A percentile compares a stretch with the other conserved stretches of the same genome.
These are phyloP conservation scores for Rhodamnia argentea DNA, from an alignment of 345 rosid species.

Conservation along the genomic window DNA sequence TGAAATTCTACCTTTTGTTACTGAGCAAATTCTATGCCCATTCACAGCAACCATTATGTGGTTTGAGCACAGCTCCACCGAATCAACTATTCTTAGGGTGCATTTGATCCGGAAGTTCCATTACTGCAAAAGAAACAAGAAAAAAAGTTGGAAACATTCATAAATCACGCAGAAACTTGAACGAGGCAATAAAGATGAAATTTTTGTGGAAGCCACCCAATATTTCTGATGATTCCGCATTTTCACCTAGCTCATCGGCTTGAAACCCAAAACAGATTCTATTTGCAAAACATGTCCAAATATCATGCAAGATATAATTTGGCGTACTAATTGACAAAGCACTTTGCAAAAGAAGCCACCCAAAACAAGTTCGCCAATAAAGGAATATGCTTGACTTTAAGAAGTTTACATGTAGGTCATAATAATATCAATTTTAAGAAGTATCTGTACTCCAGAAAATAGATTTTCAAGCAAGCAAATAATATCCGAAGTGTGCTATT, in stretches of 20 bases:
- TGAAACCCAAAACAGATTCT: too few relatives aligned
- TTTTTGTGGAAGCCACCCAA: background rate
- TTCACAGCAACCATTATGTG: too few relatives aligned
- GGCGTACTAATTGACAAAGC: background rate
- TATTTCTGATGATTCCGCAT: too few relatives aligned
- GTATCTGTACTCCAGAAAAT: background rate
- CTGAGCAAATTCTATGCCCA: too few relatives aligned
- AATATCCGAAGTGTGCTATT: background rate
- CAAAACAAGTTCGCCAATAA: background rate
- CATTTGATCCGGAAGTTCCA: too few relatives aligned
- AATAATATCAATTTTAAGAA: background rate
- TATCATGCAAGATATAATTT: background rate
- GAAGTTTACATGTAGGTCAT: background rate
- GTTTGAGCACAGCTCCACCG: too few relatives aligned
- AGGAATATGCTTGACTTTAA: background rate
- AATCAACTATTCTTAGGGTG: too few relatives aligned
- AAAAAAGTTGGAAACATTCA: background rate
- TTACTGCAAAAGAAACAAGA: too few relatives aligned
- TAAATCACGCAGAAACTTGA: background rate
- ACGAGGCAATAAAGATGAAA: background rate
- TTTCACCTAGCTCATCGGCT: background rate
- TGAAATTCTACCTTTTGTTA: too few relatives aligned
- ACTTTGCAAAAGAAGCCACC: background rate
- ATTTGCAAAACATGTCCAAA: background rate
- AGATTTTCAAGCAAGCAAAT: background rate